Base-by-base conservation (phyloP, 192 early-diverging fungal genomes). In the Backusella circina region DNA sequence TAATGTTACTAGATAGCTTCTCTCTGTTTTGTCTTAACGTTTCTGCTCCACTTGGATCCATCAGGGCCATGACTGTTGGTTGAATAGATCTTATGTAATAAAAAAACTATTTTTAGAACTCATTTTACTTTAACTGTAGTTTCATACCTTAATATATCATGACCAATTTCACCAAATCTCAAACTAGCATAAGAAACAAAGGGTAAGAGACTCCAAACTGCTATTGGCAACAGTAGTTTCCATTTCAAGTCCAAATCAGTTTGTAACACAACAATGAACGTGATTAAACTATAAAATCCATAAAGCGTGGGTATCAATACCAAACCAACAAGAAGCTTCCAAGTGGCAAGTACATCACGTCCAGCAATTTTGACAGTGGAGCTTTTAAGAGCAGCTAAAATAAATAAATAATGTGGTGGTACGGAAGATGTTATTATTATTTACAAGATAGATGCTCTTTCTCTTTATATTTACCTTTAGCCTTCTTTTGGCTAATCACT, bases 301-400 rank as follows among this genome's bases (percentile, higher is more conserved):
- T 95, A 95, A 26, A 94, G 84, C 8, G 87, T 75, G 2, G 95
- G 95, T 44, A 92, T 87, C 31, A 97, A 85, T 1, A 88, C 94
- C 30, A 93, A 79, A 28, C 87, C 90, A 26, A 95, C 90, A 7
- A 96, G 78, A 13, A 96, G 83, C 80, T 98, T 98, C 98, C 97
- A 98, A 6, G 98, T 98, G 0, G 94, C 95, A 21, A 99, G 85
- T 9, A 99, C 98, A 77, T 99, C 98, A 37, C 92, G 88, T 30
- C 95, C 98, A 65, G 91, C 91, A 76, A 99, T 92, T 79, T 99
- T 99, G 54, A 99, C 96, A 23, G 90, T 93, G 9, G 96, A 97
- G n/a, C 87, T 92, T 6, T 90, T 91, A 61, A 95, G 85, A 0
- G 97, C 97, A 71, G 92, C 92, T 79, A 78, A 76, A 47, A 75